These are phyloP conservation scores for Mitragyna speciosa DNA, from an alignment of 257 asterid species.

Conservation along the genomic window DNA sequence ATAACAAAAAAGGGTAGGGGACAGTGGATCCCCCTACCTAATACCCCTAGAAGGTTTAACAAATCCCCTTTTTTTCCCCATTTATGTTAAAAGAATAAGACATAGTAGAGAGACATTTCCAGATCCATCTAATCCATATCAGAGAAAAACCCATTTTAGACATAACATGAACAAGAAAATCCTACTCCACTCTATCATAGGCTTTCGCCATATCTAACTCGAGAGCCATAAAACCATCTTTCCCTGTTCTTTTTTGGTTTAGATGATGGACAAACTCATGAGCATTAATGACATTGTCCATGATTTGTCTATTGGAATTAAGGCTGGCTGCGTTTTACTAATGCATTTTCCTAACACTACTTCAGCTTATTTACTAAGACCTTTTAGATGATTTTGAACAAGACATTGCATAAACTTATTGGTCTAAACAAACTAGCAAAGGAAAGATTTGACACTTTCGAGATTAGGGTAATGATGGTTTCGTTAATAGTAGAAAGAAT, in stretches of 20 bases:
- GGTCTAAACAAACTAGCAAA: not conserved
- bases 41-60: not conserved
- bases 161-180: not conserved
- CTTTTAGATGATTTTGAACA: not conserved
- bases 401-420: not conserved
- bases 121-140: not conserved
- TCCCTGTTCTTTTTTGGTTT: not conserved
- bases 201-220: not conserved
- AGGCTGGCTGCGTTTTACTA: not conserved
- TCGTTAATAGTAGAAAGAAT: not conserved
- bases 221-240: not conserved
- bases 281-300: not conserved
- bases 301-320: not conserved
- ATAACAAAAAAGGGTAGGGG: not conserved
- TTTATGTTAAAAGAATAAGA: not conserved
- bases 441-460: not conserved
- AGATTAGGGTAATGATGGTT: not conserved
- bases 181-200: not conserved
- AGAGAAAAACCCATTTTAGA: not conserved
- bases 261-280: not conserved
- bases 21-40: not conserved
- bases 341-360: not conserved
- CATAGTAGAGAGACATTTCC: not conserved
- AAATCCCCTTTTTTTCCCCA: not conserved
- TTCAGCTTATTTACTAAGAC: not conserved